Evolutionary conservation across 2,329 filamentous ascomycete genomes (phyloP), one percentile per base, ranked within the genome.

Genomic region (Didymellaceae sp.): DNA sequence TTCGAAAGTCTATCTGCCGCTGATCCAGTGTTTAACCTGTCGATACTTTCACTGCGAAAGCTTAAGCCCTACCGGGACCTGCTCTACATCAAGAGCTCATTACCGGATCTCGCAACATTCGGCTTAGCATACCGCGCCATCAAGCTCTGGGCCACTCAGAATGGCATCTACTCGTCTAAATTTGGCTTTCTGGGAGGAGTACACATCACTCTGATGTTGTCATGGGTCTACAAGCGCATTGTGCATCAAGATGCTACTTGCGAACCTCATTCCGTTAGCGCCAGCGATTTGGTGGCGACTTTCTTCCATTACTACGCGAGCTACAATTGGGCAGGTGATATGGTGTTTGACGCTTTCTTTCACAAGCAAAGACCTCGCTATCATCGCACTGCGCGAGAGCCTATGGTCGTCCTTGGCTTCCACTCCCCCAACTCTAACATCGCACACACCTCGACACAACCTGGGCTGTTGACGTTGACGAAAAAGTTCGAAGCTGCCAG

Each of bases 171-270:
- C 65, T 80, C 83, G 0, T 79, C 84, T 1, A 83, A 79, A 38
- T 88, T 88, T 58, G 86, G 86, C 0, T 86, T 84, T 52, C 75
- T 89, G 0, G 81, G 84, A 5, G 86, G 85, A 3, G 82, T 87
- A 16, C 85, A 88, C 57, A 82, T 89, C 43, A 80, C 83, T 0
- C 70, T 87, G 17, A 75, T 89, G 63, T 74, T 89, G 7, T 78
- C 82, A 0, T 79, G 82, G 13, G 72, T 89, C 0, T 81, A 80
- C 68, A 88, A 89, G 66, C 68, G 70, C 4, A 55, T 71, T 8
- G 54, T 51, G 7, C 47, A 62, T 11, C 54, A 59, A 9, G 6
- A 5, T 3, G 54, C 66, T 4, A 51, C 51, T 7, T 44, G 55
- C 7, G 51, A 54, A 7, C 61, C 60, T 7, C 66, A 68, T 14